These are phyloP conservation scores for Xylariomycetidae sp. DNA, from an alignment of 2,329 filamentous ascomycete genomes.

Conservation along the genomic window DNA sequence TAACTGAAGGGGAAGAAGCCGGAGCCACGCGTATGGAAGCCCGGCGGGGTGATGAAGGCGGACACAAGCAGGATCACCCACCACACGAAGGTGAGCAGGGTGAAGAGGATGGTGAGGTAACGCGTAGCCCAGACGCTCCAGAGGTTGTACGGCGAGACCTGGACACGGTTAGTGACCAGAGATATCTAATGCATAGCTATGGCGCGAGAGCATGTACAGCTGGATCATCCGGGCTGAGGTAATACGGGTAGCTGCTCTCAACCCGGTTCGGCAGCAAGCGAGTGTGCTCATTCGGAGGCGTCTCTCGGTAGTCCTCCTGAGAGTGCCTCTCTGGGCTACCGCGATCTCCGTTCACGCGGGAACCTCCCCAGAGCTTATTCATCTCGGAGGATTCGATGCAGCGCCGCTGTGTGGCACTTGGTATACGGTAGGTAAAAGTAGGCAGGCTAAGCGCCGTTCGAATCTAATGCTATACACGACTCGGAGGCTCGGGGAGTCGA, in stretches of 20 bases:
- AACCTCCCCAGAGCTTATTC: slow-evolving; percentile 25
- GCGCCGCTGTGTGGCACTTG: no score
- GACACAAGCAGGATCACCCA: slow-evolving; percentile 87
- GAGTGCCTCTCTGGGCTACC: slow-evolving; percentile 13
- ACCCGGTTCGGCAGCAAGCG: slow-evolving; percentile 64
- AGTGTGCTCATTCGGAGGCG: slow-evolving; percentile 45
- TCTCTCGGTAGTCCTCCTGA: slow-evolving; percentile 16
- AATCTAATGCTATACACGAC: no score
- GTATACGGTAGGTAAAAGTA: no score
- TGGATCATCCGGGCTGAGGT: slow-evolving; percentile 73
- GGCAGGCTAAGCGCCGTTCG: no score
- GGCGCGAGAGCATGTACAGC: slow-evolving; percentile 49
- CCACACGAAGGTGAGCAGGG: slow-evolving; percentile 77
- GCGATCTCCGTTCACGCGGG: slow-evolving; percentile 11
- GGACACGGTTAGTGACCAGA: slow-evolving; percentile 11
- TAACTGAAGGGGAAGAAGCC: slow-evolving; percentile 87
- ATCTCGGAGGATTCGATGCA: no score
- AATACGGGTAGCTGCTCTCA: slow-evolving; percentile 50
- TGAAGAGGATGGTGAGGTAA: slow-evolving; percentile 70
- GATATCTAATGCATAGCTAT: not conserved
- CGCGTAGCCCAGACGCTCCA: slow-evolving; percentile 81
- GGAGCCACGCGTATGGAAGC: slow-evolving; percentile 80
- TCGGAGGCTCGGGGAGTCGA: no score
- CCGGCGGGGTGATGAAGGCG: slow-evolving; percentile 83
- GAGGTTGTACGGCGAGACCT: slow-evolving; percentile 72